phyloP scores from a whole-genome alignment of 305 asterid species.

The Salvia sclarea region DNA sequence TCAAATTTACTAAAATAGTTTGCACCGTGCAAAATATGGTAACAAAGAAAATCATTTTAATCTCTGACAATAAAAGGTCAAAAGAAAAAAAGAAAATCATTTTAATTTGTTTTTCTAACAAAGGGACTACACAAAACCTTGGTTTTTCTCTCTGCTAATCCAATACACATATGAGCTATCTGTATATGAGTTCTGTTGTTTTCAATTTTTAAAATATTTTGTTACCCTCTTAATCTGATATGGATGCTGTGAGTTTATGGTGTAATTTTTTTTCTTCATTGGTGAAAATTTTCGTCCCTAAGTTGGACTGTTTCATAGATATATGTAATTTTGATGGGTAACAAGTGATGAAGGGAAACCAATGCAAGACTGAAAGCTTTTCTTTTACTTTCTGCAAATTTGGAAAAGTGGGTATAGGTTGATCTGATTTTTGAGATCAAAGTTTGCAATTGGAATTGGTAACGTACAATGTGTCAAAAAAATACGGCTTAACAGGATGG shows the following conservation, averaged over 20 bases:
- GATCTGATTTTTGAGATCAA: conserved; percentile 78
- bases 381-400: conserved; percentile 25
- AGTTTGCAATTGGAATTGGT: too few relatives aligned
- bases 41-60: too few relatives aligned
- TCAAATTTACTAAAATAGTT: too few relatives aligned
- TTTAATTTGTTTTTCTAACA: too few relatives aligned
- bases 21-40: too few relatives aligned
- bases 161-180: conserved; percentile 56
- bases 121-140: too few relatives aligned
- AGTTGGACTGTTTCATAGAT: conserved; percentile 44
- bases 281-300: conserved; percentile 18
- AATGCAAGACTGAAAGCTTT: conserved; percentile 52
- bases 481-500: too few relatives aligned
- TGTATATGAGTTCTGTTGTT: conserved; percentile 26
- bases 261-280: conserved; percentile 11
- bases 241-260: conserved; percentile 11
- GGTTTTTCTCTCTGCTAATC: conserved; percentile 50
- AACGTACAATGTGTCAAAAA: too few relatives aligned
- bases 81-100: too few relatives aligned
- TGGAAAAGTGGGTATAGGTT: conserved; percentile 45
- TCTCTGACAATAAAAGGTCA: too few relatives aligned
- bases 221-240: conserved; percentile 6
- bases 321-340: conserved; percentile 49
- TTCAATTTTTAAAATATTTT: conserved; percentile 11
- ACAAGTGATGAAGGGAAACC: conserved; percentile 26